Base-by-base conservation (phyloP, 129 eudicot genomes). In the Artemisia annua region DNA sequence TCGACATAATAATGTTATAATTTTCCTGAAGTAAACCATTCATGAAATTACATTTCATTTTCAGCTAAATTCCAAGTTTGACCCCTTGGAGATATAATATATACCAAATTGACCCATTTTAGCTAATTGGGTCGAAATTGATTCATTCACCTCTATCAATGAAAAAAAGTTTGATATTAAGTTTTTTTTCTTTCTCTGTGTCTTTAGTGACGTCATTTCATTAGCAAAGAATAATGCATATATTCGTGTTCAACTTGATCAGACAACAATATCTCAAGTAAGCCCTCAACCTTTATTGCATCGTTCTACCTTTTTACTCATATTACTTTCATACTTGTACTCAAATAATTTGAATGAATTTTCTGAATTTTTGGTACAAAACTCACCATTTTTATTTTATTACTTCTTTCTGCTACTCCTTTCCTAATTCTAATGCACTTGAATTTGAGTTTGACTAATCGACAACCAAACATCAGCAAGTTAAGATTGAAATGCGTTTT, bases 251-350 rank as follows among this genome's bases (percentile, higher is more conserved):
- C 92, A 80, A 56, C 87, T 89, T 76, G 84, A 86, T 56, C 83
- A 75, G 64, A 86, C 83, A 43, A 76, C 78, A 13, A 80, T 89
- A 72, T 78, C 89, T 72, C 89, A 89, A 56, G 96, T 84, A 82
- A 80, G 87, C 74, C n/a, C 44, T 39, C 9, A 39, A 39, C 44
- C 44, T 39, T 39, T 39, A 57, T 28, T 7, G 17, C 14, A 28
- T 12, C 18, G 1, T 7, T 6, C 1, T 39, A 39, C 44, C 44
- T 7, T 39, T 7, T 39, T 39, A 39, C 20, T 12, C 14, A 3
- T 28, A 61, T 9, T 10, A 9, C 30, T 57, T 56, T 57, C 2
- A 57, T 3, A 57, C 12, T 39, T 39, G 11, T 57, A 57, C 63
- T 10, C 30, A 57, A 57, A 57, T 28, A 15, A 13, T 9, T 20